Base-by-base conservation (phyloP, 2,329 filamentous ascomycete genomes). In the Aspergillus versicolor region DNA sequence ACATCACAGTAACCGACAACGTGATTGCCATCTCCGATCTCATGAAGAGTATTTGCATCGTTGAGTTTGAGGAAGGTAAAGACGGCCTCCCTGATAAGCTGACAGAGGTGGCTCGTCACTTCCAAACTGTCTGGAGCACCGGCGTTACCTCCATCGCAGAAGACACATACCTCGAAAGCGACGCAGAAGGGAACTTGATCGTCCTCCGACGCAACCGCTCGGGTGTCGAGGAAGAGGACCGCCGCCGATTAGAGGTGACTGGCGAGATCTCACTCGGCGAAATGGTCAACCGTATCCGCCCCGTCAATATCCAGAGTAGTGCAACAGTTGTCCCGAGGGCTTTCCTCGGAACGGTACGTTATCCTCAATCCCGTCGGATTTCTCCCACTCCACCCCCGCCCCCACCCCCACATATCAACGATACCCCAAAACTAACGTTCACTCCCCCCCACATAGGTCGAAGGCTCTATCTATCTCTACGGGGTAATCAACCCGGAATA, bases 391-490 rank as follows among this genome's bases (percentile, higher is more conserved):
- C 21, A 19, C 11, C 15, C 15, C 47, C 15, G 2, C 47, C 27
- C 27, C 27, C 34, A 17, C 19, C 34, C 32, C 34, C 13, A 40
- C 47, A 22, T 21, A 17, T 27, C 9, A 32, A 17, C 34, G 11
- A 15, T 19, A 32, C n/a, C 12, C 12, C 44, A n/a, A 30, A n/a
- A 32, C 58, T 55, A 22, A 60, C 45, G n/a, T 34, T 24, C 11
- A 21, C 32, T 15, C 5, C 32, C 19, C 27, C 9, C 3, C 3
- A 12, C 34, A 49, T 65, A 94, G 91, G 86, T 92, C 47, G 93
- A 97, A 72, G 94, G 94, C 24, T 89, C 89, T 0, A 88, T 99
- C 48, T 97, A 96, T 73, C 85, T 99, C 62, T 93, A 94, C 67
- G 91, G 89, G 1, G 84, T 89, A 6, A 91, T 99, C 62, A 81